Base-by-base conservation (phyloP, 768 basidiomycete genomes). In the Hericium erinaceus region DNA sequence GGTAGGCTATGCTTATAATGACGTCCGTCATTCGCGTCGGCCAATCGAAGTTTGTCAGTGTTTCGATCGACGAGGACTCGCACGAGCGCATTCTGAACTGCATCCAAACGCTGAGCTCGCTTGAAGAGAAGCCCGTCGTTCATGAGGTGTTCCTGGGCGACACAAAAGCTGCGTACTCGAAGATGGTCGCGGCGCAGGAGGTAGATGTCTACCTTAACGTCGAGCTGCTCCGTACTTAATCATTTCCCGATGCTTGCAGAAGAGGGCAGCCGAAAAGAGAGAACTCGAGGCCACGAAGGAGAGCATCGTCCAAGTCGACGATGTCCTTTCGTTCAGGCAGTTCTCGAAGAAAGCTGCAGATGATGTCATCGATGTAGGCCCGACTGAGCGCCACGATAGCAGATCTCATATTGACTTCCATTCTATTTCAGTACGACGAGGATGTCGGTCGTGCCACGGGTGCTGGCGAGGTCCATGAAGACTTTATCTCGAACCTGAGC, bases 1-100 rank as follows among this genome's bases (percentile, higher is more conserved):
- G 55, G 33, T 46, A 91, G 88, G 85, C 91, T 5, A 98, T 99
- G 91, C 79, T 99, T 55, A 92, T 98, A 69, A 98, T 99, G 97
- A 87, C 94, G 1, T 97, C 94, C 9, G 79, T 94, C 68, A 90
- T 98, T 67, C 92, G 97, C 51, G 92, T 98, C 56, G 97, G 97
- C 39, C 95, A 98, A 73, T 95, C 93, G 55, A 95, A 95, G 68
- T 95, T 95, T 64, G 89, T 88, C 48, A 84, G 90, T 0, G 87
- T 85, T 1, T 89, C 91, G n/a, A 99, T 99, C 62, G 97, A 99
- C 74, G 97, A 99, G 69, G 97, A 99, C 70, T 95, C 93, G 5
- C 88, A 84, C 63, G 97, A 99, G 71, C 85, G 97, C 24, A 92
- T 99, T 72, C 82, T 97, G 79, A 91, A 88, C 70, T 99, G 97